Conservation (phyloP, 371 early-diverging fungal genomes). For the Coemansia sp. region DNA sequence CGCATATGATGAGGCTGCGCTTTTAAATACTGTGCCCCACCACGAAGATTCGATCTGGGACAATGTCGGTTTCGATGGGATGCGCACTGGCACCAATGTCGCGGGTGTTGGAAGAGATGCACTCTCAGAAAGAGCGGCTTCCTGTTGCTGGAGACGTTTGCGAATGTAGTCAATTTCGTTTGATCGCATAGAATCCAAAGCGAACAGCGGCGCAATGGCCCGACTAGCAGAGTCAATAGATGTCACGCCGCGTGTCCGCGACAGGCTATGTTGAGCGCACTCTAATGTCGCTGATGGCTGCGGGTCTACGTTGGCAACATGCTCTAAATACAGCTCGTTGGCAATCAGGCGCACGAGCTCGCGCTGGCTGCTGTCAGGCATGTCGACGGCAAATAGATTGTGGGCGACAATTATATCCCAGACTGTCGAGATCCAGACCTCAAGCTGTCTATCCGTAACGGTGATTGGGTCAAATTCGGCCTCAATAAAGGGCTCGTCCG, state of each 20-base stretch:
- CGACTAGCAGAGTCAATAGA: neutral
- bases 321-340: constrained; percentile 17
- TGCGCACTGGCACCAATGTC: constrained; percentile 24
- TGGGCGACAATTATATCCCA: constrained; percentile 22
- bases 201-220: constrained; percentile 9
- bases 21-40: constrained; percentile 22
- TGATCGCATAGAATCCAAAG: constrained; percentile 6
- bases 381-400: neutral
- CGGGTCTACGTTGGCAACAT: neutral
- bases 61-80: constrained; percentile 18
- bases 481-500: neutral
- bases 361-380: constrained; percentile 22
- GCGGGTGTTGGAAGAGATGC: constrained; percentile 8
- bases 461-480: constrained; percentile 31
- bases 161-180: constrained; percentile 32
- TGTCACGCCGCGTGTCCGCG: constrained; percentile 5
- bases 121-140: neutral
- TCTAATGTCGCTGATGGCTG: neutral
- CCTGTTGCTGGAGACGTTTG: constrained; percentile 4
- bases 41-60: constrained; percentile 14
- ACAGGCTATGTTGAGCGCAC: neutral
- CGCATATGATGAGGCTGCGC: constrained; percentile 14
- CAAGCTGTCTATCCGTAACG: constrained; percentile 27
- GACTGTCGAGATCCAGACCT: constrained; percentile 24
- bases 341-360: constrained; percentile 30